Conservation (phyloP, 2,329 filamentous ascomycete species). For the Beauveria varroae region DNA sequence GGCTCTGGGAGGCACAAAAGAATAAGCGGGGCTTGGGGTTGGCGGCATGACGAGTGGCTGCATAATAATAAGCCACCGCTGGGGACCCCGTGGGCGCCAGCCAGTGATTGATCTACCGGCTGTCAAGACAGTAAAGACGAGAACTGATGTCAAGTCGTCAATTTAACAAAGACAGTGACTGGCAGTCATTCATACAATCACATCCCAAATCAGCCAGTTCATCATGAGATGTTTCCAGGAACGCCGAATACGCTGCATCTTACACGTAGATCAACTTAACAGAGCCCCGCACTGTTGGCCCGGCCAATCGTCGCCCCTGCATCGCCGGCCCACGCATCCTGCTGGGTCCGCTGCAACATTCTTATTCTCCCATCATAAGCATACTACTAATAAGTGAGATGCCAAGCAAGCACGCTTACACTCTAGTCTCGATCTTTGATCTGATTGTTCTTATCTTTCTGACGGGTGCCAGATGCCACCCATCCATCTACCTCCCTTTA, state of each 20-base stretch:
- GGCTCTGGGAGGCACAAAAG: background rate
- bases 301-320: background rate
- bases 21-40: conserved; percentile 1
- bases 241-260: background rate
- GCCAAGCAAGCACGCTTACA: conserved; percentile 7
- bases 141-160: no score
- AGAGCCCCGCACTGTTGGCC: background rate
- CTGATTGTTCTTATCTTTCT: background rate
- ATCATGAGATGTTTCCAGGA: no score
- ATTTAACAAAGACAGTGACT: no score
- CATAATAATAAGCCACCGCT: conserved; percentile 5
- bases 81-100: background rate
- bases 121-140: background rate
- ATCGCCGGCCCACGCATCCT: background rate
- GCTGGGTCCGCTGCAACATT: conserved; percentile 8
- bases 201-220: no score
- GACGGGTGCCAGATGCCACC: background rate
- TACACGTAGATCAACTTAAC: background rate
- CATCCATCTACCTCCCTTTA: background rate
- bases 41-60: background rate
- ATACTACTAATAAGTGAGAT: conserved; percentile 9
- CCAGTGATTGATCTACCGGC: background rate
- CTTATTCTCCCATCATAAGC: conserved; percentile 9
- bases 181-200: no score
- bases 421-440: background rate